Evolutionary conservation across 2,329 filamentous ascomycete species (phyloP).

Genomic region (Geosmithia morbida): DNA sequence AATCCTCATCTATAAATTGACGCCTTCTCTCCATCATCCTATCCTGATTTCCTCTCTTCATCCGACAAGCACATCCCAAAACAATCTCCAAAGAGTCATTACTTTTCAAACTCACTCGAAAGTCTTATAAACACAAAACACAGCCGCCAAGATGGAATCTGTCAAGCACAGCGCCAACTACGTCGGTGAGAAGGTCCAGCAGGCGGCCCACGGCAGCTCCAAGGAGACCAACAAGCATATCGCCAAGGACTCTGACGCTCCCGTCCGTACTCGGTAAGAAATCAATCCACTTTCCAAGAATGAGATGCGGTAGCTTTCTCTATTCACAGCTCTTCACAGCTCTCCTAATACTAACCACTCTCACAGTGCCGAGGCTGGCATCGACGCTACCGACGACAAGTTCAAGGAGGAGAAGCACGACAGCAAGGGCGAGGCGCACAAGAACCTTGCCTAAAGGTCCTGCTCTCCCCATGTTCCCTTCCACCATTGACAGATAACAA

Average conservation of each 20-base stretch:
- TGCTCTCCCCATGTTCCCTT: neutral
- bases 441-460: conserved; percentile 19
- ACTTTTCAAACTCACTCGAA: neutral
- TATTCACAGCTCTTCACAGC: neutral
- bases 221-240: conserved; percentile 59
- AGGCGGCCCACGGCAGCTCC: conserved; percentile 37
- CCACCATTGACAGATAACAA: neutral
- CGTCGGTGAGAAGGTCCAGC: conserved; percentile 47
- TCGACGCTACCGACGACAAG: conserved; percentile 34
- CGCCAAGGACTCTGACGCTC: conserved; percentile 45
- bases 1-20: neutral
- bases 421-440: conserved; percentile 25
- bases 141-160: conserved; percentile 30
- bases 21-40: neutral
- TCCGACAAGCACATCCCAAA: neutral
- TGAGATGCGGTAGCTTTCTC: too few relatives aligned
- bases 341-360: conserved; percentile 1
- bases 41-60: neutral
- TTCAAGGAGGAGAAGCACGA: conserved; percentile 22
- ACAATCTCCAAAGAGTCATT: conserved; percentile 4
- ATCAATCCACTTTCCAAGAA: neutral
- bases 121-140: neutral
- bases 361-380: conserved; percentile 28
- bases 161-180: conserved; percentile 51
- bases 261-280: conserved; percentile 35